Conservation (phyloP, 164 flowering plant genomes). For the Chimonanthus salicifolius region DNA sequence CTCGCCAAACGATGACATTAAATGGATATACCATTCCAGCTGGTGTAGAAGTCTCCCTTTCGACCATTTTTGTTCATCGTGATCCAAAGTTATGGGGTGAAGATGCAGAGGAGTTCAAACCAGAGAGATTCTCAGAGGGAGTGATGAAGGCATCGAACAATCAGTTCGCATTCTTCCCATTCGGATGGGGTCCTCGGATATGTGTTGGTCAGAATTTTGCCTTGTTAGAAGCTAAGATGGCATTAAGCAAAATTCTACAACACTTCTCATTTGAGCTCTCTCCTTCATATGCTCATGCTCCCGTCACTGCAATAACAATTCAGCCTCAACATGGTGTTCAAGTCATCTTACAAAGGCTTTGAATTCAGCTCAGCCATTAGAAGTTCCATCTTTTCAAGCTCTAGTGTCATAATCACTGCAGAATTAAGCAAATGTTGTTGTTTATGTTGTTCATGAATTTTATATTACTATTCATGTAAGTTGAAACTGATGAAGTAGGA, state of each 20-base stretch:
- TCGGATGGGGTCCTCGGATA: constrained; percentile 8
- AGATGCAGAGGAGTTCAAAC: constrained; percentile 6
- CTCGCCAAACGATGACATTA: neutral
- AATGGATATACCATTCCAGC: constrained; percentile 3
- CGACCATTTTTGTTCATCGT: neutral
- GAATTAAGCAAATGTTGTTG: too few relatives aligned
- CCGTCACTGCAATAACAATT: neutral
- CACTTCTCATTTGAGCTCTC: constrained; percentile 6
- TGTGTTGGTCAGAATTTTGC: constrained; percentile 7
- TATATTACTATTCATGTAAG: too few relatives aligned
- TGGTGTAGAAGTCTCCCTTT: neutral
- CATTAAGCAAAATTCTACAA: constrained; percentile 4
- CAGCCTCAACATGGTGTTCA: constrained; percentile 15
- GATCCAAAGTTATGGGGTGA: constrained; percentile 9
- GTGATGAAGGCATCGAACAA: constrained; percentile 7
- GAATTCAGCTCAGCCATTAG: neutral
- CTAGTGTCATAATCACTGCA: too few relatives aligned
- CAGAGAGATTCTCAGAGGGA: constrained; percentile 9
- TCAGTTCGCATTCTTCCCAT: constrained; percentile 1
- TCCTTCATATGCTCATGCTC: constrained; percentile 8
- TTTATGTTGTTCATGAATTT: too few relatives aligned
- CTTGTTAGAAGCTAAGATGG: constrained; percentile 7
- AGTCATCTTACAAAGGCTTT: constrained; percentile 2
- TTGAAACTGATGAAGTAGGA: too few relatives aligned
- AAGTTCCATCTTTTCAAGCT: too few relatives aligned